phyloP scores from a whole-genome alignment of 768 basidiomycete genomes.

The Lactifluus echinatus region DNA sequence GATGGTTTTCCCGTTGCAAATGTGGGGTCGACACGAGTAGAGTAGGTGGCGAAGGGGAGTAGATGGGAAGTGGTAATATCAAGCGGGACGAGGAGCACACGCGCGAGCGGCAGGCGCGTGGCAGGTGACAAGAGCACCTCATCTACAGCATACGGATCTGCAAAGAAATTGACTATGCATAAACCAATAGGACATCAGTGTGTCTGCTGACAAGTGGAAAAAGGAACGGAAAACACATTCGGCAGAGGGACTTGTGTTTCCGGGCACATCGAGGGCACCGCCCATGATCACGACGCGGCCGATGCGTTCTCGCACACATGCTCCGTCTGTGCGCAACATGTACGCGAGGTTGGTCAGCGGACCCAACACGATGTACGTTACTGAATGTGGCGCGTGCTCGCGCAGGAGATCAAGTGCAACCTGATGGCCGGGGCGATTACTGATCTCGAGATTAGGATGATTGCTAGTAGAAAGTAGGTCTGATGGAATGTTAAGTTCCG shows the following conservation, averaged over 20 bases:
- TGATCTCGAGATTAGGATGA: constrained; percentile 40
- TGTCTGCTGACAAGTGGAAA: background rate
- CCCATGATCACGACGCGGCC: constrained; percentile 86
- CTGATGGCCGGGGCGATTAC: constrained; percentile 41
- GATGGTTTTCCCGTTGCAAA: constrained; percentile 53
- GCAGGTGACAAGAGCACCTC: constrained; percentile 45
- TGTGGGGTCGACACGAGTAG: constrained; percentile 45
- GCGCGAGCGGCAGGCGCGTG: constrained; percentile 49
- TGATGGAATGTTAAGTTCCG: constrained; percentile 43
- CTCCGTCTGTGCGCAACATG: constrained; percentile 47
- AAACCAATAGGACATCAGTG: background rate
- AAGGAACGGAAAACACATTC: constrained; percentile 55
- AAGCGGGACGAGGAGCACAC: constrained; percentile 63
- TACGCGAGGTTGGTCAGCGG: constrained; percentile 75
- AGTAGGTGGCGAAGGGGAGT: constrained; percentile 63
- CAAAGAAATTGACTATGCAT: constrained; percentile 68
- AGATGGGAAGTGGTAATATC: constrained; percentile 80
- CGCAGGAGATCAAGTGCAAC: constrained; percentile 49
- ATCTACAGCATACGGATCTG: constrained; percentile 78
- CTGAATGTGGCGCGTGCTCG: constrained; percentile 38
- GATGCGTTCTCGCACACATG: constrained; percentile 46
- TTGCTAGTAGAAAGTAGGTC: constrained; percentile 19
- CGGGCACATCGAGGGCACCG: constrained; percentile 86
- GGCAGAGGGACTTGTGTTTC: constrained; percentile 72
- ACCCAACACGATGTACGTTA: constrained; percentile 69